Evolutionary conservation across 1,284 basidiomycete genomes (phyloP), one percentile per base, ranked within the genome.

Genomic region (Microbotryum saponariae): DNA sequence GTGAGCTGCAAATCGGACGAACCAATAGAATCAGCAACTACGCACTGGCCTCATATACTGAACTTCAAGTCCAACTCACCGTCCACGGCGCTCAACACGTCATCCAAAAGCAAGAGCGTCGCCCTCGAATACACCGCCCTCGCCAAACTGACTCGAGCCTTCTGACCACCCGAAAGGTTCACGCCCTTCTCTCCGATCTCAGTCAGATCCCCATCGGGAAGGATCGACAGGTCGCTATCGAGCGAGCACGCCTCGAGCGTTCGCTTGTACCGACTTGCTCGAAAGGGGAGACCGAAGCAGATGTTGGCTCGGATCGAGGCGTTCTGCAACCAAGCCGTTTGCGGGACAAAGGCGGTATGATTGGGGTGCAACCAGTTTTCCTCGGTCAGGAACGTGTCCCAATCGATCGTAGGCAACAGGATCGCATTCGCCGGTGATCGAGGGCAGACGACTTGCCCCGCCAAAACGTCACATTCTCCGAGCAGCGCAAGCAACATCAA

Each of bases 241-340:
- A 92, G 75, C 2, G 87, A 86, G 72, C 89, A 91, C 1, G 79
- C 79, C 73, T 88, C 85, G 14, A 94, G 76, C 3, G 88, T 88
- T 63, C 81, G 82, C 56, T 83, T 78, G 72, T 94, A 94, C 6
- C 91, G 81, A 55, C 84, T 82, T 70, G 87, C 83, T 65, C 90
- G 81, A 69, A 82, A 90, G 0, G 89, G 89, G 27, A 90, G 78
- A 61, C 85, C 88, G 76, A 97, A 97, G 25, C 96, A 76, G 66
- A 97, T 94, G 70, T 97, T 97, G 54, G 94, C 89, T 80, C 86
- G 87, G 75, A 97, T 91, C 5, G 88, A 89, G 0, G 90, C 91
- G 73, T 96, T 96, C 60, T 91, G 85, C 44, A 96, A 80, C 89
- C 89, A 92, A 20, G 87, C 82, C 59, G 77, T 77, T 78, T 97